A percentile compares a stretch with the other conserved stretches of the same genome.
These are phyloP conservation scores for Nakazawaea molendinolei DNA, from an alignment of 805 yeast species.

Conservation along the genomic window DNA sequence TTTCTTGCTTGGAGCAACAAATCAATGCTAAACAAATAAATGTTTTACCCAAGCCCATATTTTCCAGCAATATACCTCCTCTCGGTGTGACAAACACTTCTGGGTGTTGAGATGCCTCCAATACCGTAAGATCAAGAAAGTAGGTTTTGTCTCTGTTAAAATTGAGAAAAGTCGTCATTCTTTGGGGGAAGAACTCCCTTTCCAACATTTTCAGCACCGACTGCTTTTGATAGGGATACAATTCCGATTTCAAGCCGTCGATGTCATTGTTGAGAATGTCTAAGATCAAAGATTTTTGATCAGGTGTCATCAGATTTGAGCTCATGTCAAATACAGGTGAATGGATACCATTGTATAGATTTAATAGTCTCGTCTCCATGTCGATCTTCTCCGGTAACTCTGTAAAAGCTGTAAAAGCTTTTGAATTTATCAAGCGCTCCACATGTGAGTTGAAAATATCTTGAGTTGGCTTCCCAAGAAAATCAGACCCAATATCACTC, in stretches of 20 bases:
- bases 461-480: conserved; percentile 6
- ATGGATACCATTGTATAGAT: conserved; percentile 29
- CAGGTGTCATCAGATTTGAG: conserved; percentile 16
- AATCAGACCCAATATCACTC: conserved; percentile 13
- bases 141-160: conserved; percentile 13
- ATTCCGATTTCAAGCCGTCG: conserved; percentile 40
- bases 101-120: conserved; percentile 29
- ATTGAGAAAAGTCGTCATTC: conserved; percentile 4
- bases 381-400: conserved; percentile 11
- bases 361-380: conserved; percentile 20
- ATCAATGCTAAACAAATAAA: conserved; percentile 52
- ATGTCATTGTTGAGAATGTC: conserved; percentile 24
- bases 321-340: conserved; percentile 22
- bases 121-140: conserved; percentile 30
- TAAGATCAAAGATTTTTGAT: conserved; percentile 16
- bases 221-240: conserved; percentile 55
- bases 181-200: conserved; percentile 34
- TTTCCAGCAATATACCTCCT: conserved; percentile 62
- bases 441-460: conserved; percentile 24
- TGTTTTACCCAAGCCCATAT: conserved; percentile 66
- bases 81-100: conserved; percentile 39
- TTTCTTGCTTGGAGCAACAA: conserved; percentile 46
- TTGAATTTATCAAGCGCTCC: conserved; percentile 26
- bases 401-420: conserved; percentile 12
- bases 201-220: conserved; percentile 56